A percentile compares a stretch with the other conserved stretches of the same genome.
phyloP scores from a whole-genome alignment of 192 early-diverging fungal species.

The Coemansia sp. region DNA sequence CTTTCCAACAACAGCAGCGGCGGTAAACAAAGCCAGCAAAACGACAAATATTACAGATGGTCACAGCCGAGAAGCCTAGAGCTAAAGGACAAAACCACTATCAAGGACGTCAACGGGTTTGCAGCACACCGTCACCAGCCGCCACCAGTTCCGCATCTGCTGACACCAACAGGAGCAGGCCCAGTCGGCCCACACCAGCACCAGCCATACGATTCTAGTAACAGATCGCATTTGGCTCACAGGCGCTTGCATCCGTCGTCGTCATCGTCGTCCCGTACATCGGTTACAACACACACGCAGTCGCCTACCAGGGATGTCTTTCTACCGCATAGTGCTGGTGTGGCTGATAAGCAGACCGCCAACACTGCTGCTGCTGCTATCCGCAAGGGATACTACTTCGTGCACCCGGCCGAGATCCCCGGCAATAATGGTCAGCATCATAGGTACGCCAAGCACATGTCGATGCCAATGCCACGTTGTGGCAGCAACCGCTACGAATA shows the following conservation, averaged over 20 bases:
- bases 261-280: not conserved
- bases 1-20: not conserved
- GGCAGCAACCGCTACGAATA: not conserved
- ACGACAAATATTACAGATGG: too few relatives aligned
- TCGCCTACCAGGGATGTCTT: not conserved
- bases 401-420: not conserved
- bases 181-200: not conserved
- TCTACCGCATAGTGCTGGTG: not conserved
- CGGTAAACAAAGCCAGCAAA: too few relatives aligned
- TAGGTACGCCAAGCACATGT: slow-evolving; percentile 29
- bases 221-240: not conserved
- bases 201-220: not conserved
- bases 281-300: not conserved
- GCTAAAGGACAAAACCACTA: not conserved
- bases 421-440: not conserved
- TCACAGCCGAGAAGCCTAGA: slow-evolving; percentile 5
- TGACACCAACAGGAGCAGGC: not conserved
- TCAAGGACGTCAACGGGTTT: slow-evolving; percentile 4
- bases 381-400: not conserved
- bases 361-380: not conserved
- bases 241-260: not conserved
- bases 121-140: slow-evolving; percentile 18
- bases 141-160: slow-evolving; percentile 9
- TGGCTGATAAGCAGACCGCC: not conserved
- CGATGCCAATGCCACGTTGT: slow-evolving; percentile 23